phyloP scores from a whole-genome alignment of 2,329 filamentous ascomycete genomes.

The Colletotrichum higginsianum region DNA sequence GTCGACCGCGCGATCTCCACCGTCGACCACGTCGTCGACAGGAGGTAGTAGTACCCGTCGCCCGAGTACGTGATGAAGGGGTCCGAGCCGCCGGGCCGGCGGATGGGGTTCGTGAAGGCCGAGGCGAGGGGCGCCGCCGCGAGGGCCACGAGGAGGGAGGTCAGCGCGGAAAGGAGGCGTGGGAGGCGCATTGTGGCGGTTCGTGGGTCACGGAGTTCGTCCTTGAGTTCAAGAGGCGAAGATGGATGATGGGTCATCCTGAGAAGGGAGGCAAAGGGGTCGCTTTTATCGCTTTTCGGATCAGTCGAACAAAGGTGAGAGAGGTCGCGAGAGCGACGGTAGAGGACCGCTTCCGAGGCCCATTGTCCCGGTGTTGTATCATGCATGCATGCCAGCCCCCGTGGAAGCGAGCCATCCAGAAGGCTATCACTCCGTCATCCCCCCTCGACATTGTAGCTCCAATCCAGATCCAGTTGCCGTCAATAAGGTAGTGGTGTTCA shows the following conservation, averaged over 20 bases:
- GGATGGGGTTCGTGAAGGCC: constrained; percentile 67
- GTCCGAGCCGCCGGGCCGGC: constrained; percentile 64
- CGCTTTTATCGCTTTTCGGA: not conserved
- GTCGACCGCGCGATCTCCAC: constrained; percentile 67
- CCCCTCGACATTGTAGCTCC: not conserved
- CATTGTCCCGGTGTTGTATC: too few species aligned
- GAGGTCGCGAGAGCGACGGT: not conserved
- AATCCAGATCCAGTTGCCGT: not conserved
- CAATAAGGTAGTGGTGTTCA: not conserved
- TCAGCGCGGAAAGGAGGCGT: constrained; percentile 39
- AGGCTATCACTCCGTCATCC: not conserved
- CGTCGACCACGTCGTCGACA: constrained; percentile 69
- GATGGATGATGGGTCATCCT: not conserved
- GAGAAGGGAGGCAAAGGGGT: not conserved
- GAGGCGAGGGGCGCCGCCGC: constrained; percentile 29
- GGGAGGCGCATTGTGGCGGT: not conserved
- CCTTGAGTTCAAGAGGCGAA: too few species aligned
- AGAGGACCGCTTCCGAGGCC: not conserved
- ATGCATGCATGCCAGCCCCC: not conserved
- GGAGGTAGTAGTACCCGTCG: constrained; percentile 68
- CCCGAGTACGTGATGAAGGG: constrained; percentile 66
- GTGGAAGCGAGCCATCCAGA: constrained; percentile 6
- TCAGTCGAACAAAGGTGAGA: not conserved
- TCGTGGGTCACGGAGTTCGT: too few species aligned
- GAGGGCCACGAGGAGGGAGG: constrained; percentile 36